Base-by-base conservation (phyloP, 202 grass and related monocot species). In the Hordeum pubiflorum region DNA sequence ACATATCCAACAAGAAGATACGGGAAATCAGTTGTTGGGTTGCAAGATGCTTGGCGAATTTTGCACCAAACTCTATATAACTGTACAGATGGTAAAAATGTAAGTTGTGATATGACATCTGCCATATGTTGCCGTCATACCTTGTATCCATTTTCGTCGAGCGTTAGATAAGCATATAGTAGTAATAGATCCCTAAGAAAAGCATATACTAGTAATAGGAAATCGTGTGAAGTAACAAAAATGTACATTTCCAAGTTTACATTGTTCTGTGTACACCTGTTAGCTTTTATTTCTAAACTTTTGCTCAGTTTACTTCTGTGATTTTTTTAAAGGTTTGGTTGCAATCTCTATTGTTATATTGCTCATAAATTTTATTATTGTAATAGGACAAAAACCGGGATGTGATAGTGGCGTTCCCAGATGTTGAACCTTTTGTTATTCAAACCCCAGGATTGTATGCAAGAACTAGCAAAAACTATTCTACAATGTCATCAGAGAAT, bases 341-440 rank as follows among this genome's bases (percentile, higher is more conserved):
- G 10, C 3, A 1, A 81, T 84, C 3, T 71, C 80, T 31, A 73
- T 9, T 73, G 63, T 58, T 76, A 85, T 63, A 66, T 55, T 63
- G 10, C 40, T 77, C 8, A 77, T 68, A 14, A 54, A 46, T 70
- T 74, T 57, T 85, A 12, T 81, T 57, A 61, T 86, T 36, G 55
- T 66, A 80, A 82, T 79, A 97, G 93, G 87, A 97, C 68, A 97
- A 97, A 92, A 97, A 97, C 74, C 78, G 93, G 61, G 93, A 97
- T 43, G 88, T 93, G 38, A 97, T 97, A 32, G 86, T 93, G 38
- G 86, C 93, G 71, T 97, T 97, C 76, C 93, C 93, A 79, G 93
- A 97, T 87, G 93, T 93, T 41, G 86, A 93, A 69, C 91, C 93
- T 63, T 97, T 79, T 27, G 24, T 84, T 83, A 97, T 93, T 83